phyloP scores from a whole-genome alignment of 495 filamentous ascomycete species.

The Aspergillus avenaceus region DNA sequence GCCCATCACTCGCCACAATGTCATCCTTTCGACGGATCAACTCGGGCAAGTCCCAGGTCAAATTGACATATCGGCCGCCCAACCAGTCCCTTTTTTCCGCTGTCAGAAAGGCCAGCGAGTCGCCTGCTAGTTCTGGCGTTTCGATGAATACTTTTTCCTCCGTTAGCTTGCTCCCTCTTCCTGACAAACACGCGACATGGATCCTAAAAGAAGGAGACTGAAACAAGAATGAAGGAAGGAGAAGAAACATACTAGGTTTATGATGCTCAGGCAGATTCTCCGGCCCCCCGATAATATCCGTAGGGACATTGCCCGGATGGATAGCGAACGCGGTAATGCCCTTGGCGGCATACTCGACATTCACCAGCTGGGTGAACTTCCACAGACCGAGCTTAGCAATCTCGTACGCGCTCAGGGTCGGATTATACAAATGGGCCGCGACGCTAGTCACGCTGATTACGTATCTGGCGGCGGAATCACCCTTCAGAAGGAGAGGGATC shows the following conservation, averaged over 20 bases:
- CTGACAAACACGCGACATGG: too few relatives aligned
- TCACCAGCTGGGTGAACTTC: constrained; percentile 41
- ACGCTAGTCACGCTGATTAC: constrained; percentile 29
- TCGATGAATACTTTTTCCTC: background rate
- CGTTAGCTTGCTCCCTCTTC: too few relatives aligned
- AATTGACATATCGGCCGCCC: constrained; percentile 34
- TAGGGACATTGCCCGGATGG: constrained; percentile 44
- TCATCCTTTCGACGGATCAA: constrained; percentile 41
- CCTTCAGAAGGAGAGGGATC: constrained; percentile 37
- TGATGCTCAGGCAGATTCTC: too few relatives aligned
- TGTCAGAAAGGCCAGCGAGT: constrained; percentile 33
- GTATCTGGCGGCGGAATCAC: constrained; percentile 28
- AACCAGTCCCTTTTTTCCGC: constrained; percentile 32
- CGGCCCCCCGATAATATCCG: constrained; percentile 21
- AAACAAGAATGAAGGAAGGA: too few relatives aligned
- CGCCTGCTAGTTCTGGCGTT: constrained; percentile 27
- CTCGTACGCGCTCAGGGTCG: constrained; percentile 33
- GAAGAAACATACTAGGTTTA: too few relatives aligned
- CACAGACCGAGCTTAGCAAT: constrained; percentile 35
- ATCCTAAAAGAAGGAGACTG: too few relatives aligned
- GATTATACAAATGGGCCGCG: constrained; percentile 20
- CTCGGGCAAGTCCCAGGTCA: constrained; percentile 46
- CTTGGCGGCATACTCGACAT: constrained; percentile 33
- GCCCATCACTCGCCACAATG: constrained; percentile 34
- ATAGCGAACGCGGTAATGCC: constrained; percentile 37